phyloP scores from a whole-genome alignment of 2,329 filamentous ascomycete genomes.

The Trichoderma citrinoviride region DNA sequence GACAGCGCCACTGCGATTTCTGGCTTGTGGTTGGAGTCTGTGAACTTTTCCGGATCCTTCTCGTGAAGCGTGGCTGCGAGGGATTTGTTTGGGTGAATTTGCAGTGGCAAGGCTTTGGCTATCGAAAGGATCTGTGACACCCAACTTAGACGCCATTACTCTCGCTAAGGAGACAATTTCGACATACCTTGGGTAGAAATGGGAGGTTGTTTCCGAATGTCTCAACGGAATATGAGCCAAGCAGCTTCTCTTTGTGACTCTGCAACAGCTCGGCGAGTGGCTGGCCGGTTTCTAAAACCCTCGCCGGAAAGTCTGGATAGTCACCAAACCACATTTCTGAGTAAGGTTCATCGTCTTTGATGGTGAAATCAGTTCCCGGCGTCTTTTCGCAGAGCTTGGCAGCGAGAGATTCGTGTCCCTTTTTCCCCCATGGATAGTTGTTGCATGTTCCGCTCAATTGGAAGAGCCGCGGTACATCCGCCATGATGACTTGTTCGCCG shows the following conservation, averaged over 20 bases:
- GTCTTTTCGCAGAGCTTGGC: not conserved
- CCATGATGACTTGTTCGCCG: not conserved
- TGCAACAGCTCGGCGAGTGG: not conserved
- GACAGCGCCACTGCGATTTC: not conserved
- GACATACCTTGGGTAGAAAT: not conserved
- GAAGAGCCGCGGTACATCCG: not conserved
- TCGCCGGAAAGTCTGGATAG: not conserved
- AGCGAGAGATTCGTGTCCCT: not conserved
- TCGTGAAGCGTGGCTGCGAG: not conserved
- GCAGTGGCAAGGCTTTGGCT: not conserved
- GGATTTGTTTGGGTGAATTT: not conserved
- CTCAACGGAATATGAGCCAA: not conserved
- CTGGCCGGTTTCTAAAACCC: not conserved
- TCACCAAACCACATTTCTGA: not conserved
- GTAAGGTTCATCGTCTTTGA: not conserved
- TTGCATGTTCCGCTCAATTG: not conserved
- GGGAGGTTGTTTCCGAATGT: not conserved
- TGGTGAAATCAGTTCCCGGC: not conserved
- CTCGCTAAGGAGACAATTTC: not conserved
- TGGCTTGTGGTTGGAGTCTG: not conserved
- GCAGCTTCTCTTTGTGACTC: not conserved
- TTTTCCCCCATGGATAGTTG: not conserved
- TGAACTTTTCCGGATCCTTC: not conserved
- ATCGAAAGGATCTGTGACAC: not conserved
- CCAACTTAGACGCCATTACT: not conserved